Percentiles rank a stretch among this genome's conserved stretches.
Conservation (phyloP, 108 stramenopile species). For the Chaetoceros muelleri region DNA sequence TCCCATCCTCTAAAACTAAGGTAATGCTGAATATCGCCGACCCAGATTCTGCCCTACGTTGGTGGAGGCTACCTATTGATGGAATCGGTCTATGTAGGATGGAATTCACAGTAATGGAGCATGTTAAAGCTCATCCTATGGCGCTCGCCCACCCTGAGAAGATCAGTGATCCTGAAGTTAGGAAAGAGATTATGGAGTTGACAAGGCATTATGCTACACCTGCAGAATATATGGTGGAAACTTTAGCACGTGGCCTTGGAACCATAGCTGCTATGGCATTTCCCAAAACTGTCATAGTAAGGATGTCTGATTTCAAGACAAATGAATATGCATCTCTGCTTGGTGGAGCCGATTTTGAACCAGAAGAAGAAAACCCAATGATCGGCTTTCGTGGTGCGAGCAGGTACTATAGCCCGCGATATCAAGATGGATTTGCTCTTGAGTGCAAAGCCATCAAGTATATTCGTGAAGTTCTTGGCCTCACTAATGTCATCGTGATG, state of each 20-base stretch:
- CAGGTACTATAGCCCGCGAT: constrained; percentile 25
- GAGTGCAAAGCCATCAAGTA: constrained; percentile 26
- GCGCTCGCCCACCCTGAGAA: constrained; percentile 22
- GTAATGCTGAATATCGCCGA: constrained; percentile 37
- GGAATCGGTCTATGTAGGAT: constrained; percentile 26
- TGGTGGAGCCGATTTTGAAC: constrained; percentile 33
- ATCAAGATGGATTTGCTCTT: constrained; percentile 25
- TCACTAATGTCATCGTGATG: constrained; percentile 29
- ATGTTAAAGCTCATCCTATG: constrained; percentile 27
- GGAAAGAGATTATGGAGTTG: constrained; percentile 12
- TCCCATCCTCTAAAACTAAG: constrained; percentile 25
- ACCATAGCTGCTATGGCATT: constrained; percentile 32
- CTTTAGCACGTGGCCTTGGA: constrained; percentile 23
- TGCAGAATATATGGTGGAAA: constrained; percentile 22
- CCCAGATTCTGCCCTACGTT: constrained; percentile 22
- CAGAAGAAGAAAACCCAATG: constrained; percentile 39
- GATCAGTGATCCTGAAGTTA: constrained; percentile 12
- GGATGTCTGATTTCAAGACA: constrained; percentile 33
- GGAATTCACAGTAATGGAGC: constrained; percentile 27
- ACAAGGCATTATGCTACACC: constrained; percentile 24
- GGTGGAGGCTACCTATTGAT: constrained; percentile 22
- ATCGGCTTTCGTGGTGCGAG: constrained; percentile 29
- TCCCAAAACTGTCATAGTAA: constrained; percentile 30
- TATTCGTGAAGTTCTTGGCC: constrained; percentile 34
- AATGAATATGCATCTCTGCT: constrained; percentile 31